phyloP scores from a whole-genome alignment of 495 filamentous ascomycete species.

The Penicillium desertorum region DNA sequence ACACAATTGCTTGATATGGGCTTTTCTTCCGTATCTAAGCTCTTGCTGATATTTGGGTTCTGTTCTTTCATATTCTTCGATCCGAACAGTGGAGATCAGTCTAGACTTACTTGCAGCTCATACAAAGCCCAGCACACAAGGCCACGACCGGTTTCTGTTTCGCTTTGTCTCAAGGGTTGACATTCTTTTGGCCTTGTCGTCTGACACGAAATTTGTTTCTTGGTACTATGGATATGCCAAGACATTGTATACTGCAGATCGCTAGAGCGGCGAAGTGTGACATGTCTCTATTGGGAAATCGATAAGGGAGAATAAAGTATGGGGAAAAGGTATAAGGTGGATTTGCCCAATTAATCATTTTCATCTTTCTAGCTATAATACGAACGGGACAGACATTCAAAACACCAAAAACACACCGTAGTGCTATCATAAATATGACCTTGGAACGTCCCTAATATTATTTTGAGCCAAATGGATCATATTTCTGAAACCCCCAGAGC shows the following conservation, averaged over 20 bases:
- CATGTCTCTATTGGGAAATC: background rate
- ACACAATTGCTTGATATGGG: background rate
- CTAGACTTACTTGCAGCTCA: background rate
- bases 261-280: background rate
- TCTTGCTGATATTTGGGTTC: background rate
- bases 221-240: slow-evolving; percentile 1
- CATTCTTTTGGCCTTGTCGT: background rate
- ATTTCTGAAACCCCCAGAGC: background rate
- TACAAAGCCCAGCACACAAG: background rate
- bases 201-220: background rate
- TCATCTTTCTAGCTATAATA: background rate
- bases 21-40: background rate
- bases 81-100: background rate
- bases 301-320: background rate
- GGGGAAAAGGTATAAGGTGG: background rate
- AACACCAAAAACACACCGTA: background rate
- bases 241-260: slow-evolving; percentile 10
- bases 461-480: background rate
- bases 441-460: background rate
- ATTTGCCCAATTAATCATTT: background rate
- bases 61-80: background rate
- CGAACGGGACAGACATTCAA: background rate
- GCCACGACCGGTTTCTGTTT: background rate
- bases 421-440: background rate
- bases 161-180: background rate